phyloP scores from a whole-genome alignment of 2,329 filamentous ascomycete species.

The Microdochium trichocladiopsis region DNA sequence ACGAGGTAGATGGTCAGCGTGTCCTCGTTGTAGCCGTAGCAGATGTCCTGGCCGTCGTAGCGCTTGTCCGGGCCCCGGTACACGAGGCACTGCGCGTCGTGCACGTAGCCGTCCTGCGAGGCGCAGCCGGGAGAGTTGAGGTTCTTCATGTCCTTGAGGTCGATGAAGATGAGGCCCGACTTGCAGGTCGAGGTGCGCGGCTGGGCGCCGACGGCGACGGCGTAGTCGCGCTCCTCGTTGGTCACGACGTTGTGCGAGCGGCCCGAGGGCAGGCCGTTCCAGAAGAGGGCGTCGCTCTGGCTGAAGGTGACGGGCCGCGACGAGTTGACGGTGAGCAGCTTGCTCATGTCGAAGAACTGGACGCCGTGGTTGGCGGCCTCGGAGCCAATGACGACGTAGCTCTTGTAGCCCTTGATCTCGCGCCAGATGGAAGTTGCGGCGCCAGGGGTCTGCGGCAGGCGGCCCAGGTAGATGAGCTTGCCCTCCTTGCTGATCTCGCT shows the following conservation, averaged over 20 bases:
- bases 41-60: conserved; percentile 41
- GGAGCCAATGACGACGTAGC: conserved; percentile 28
- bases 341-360: conserved; percentile 58
- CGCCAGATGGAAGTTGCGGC: conserved; percentile 40
- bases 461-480: conserved; percentile 44
- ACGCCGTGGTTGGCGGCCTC: conserved; percentile 44
- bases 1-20: conserved; percentile 42
- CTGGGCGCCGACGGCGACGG: conserved; percentile 32
- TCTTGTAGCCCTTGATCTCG: conserved; percentile 37
- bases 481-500: conserved; percentile 42
- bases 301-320: conserved; percentile 33
- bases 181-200: conserved; percentile 35
- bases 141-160: conserved; percentile 45
- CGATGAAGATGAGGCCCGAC: conserved; percentile 51
- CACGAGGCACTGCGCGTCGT: conserved; percentile 53
- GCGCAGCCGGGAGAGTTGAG: conserved; percentile 47
- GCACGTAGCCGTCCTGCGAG: conserved; percentile 49
- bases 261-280: conserved; percentile 31
- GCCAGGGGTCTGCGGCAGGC: conserved; percentile 37
- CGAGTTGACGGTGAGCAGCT: conserved; percentile 40
- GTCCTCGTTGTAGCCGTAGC: conserved; percentile 49
- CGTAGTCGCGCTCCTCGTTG: conserved; percentile 36
- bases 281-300: conserved; percentile 32
- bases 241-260: conserved; percentile 39
- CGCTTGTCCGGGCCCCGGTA: conserved; percentile 41